phyloP scores from a whole-genome alignment of 2,329 filamentous ascomycete genomes.

The Xylariaceae sp. region DNA sequence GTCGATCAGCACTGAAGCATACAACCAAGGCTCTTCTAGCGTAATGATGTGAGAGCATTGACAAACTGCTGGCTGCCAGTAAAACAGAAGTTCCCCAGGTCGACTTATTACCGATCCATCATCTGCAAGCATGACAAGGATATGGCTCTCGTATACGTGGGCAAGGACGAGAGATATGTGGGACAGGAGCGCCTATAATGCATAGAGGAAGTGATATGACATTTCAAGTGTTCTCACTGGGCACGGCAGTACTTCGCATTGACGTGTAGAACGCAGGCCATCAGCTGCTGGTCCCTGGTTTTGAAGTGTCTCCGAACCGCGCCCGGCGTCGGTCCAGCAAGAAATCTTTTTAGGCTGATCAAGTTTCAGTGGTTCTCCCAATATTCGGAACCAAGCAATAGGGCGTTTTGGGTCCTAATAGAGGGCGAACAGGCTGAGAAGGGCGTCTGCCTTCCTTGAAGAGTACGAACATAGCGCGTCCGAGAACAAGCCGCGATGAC shows the following conservation, averaged over 20 bases:
- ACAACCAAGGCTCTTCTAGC: not conserved
- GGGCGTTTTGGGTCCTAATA: conserved; percentile 7
- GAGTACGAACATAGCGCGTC: not conserved
- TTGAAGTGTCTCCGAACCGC: conserved; percentile 30
- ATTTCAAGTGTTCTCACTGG: conserved; percentile 4
- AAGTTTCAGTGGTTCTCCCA: conserved; percentile 20
- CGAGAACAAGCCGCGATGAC: too few species aligned
- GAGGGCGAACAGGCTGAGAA: not conserved
- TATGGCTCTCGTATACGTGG: not conserved
- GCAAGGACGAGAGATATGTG: conserved; percentile 1
- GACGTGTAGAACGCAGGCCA: conserved; percentile 8
- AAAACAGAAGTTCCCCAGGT: not conserved
- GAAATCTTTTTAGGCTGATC: conserved; percentile 39
- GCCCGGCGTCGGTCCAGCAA: conserved; percentile 29
- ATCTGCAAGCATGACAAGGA: conserved; percentile 14
- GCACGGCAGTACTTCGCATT: conserved; percentile 14
- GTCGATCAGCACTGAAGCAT: not conserved
- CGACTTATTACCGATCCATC: conserved; percentile 3
- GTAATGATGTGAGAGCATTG: not conserved
- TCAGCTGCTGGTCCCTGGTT: conserved; percentile 10
- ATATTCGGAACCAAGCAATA: conserved; percentile 26
- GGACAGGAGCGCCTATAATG: conserved; percentile 14
- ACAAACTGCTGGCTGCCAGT: not conserved
- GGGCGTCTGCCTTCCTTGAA: not conserved
- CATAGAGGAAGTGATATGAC: conserved; percentile 17